These are phyloP conservation scores for Aspergillus bertholletiae DNA, from an alignment of 495 filamentous ascomycete genomes.

Conservation along the genomic window DNA sequence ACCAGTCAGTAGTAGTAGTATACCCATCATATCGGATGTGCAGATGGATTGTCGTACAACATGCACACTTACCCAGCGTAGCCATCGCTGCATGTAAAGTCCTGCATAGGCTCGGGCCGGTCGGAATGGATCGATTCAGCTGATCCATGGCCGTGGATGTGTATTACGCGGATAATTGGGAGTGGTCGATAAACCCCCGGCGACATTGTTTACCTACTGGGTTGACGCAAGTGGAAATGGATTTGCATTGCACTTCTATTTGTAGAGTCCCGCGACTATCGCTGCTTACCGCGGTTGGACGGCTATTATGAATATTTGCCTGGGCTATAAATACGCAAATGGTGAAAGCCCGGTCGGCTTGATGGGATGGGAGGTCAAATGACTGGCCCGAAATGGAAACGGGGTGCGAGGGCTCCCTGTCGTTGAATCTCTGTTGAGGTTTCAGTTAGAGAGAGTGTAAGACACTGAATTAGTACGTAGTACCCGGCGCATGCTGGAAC, in stretches of 20 bases:
- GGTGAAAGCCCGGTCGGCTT: neutral
- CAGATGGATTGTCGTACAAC: constrained; percentile 11
- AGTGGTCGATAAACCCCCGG: neutral
- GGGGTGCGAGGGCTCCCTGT: neutral
- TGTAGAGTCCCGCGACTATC: neutral
- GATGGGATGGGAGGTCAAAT: neutral
- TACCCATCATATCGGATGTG: constrained; percentile 1
- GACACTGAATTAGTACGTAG: no score
- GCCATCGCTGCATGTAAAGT: constrained; percentile 5
- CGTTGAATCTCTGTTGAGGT: neutral
- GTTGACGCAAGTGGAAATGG: neutral
- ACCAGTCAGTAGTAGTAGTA: neutral
- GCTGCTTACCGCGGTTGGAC: neutral
- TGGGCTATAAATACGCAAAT: neutral
- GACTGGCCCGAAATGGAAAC: neutral
- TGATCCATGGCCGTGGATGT: constrained; percentile 3
- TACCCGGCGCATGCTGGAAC: neutral
- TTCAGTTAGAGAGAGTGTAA: neutral
- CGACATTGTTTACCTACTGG: neutral
- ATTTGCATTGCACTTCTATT: neutral
- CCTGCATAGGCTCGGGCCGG: constrained; percentile 23
- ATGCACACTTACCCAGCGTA: constrained; percentile 5
- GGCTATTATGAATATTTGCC: neutral
- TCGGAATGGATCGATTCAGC: constrained; percentile 7
- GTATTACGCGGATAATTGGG: no score